Base-by-base conservation (phyloP, 73 alveolate species). In the Paramecium pentaurelia region DNA sequence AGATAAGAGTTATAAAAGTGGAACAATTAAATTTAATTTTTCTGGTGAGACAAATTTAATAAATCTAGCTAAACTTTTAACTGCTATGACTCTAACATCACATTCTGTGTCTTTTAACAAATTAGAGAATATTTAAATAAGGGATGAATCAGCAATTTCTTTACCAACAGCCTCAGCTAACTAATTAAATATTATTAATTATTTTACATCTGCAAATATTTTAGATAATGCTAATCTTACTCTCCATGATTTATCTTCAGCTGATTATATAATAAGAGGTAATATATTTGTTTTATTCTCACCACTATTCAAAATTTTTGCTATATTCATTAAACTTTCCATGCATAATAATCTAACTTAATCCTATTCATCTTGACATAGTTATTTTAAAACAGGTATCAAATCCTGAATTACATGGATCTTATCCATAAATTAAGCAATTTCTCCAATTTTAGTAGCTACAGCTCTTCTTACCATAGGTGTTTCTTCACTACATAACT, bases 201-300 rank as follows among this genome's bases (percentile, higher is more conserved):
- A 28, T 71, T n/a, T 70, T 89, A 89, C 94, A 86, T 98, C 99
- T 70, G 99, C 99, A 70, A 95, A 98, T 90, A 96, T 96, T 94
- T 96, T 97, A 34, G 99, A 98, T 86, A 98, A 96, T 54, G 98
- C 98, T 51, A 96, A 95, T 87, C 99, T 86, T 36, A 98, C 99
- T 93, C 98, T 98, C 99, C 99, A 98, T 27, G 99, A 97, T 93
- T 97, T 98, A 93, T 98, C 99, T 86, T 97, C 99, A n/a, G 99
- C 98, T 16, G 98, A 97, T 38, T 96, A 93, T 16, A 95, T 92
- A 32, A 97, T 96, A 14, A 97, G 93, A 34, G 99, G 99, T 38
- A 98, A 95, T 68, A 96, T 96, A 92, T 97, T 96, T 28, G 95
- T 95, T 83, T 96, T 97, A 77, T 97, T 97, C 60, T 98, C 99